These are phyloP conservation scores for Aureobasidium sp. DNA, from an alignment of 2,329 filamentous ascomycete genomes.

Conservation along the genomic window DNA sequence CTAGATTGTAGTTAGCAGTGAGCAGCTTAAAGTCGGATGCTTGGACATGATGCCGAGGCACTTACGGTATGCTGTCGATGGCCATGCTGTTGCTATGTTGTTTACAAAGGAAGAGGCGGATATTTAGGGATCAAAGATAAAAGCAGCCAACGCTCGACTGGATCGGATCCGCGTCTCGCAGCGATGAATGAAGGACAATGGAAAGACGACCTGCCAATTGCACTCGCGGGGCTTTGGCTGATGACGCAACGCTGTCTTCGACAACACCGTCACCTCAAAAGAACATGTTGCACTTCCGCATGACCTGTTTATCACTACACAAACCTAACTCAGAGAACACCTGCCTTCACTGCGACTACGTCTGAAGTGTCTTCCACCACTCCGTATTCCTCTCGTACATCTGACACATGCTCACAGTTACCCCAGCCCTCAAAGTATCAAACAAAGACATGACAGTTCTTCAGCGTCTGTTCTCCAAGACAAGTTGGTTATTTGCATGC, in stretches of 20 bases:
- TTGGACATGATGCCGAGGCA: neutral
- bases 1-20: constrained; percentile 19
- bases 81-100: constrained; percentile 18
- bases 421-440: no score
- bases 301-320: neutral
- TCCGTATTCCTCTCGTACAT: no score
- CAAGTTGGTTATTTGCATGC: neutral
- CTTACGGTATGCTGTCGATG: constrained; percentile 22
- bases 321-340: neutral
- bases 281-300: neutral
- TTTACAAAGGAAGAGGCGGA: neutral
- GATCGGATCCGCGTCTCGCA: neutral
- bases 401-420: no score
- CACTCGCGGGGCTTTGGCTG: neutral
- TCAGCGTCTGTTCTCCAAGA: neutral
- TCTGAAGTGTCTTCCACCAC: no score
- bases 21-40: neutral
- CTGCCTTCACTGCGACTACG: neutral
- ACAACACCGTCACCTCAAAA: neutral
- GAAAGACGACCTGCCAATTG: neutral
- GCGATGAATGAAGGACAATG: neutral
- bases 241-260: neutral
- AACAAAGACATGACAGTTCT: no score
- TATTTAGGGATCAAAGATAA: neutral
- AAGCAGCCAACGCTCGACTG: neutral